Percentiles rank a stretch among this genome's conserved stretches.
phyloP scores from a whole-genome alignment of 345 rosid genomes.

The Lepidium africanum region DNA sequence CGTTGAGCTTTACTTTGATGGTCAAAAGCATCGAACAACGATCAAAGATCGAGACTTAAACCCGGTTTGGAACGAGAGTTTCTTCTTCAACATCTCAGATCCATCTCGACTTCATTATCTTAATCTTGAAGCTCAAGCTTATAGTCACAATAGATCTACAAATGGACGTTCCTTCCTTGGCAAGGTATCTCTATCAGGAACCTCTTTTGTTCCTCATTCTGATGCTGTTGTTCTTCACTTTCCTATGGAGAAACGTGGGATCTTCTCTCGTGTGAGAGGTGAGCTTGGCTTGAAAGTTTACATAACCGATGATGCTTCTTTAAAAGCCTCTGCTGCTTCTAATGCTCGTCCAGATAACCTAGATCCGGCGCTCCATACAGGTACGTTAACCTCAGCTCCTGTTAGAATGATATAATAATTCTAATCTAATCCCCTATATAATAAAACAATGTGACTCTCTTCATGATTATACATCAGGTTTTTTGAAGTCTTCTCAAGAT shows the following conservation, averaged over 20 bases:
- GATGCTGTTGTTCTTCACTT: slow-evolving; percentile 90
- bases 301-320: slow-evolving; percentile 59
- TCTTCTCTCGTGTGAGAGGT: slow-evolving; percentile 89
- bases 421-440: too few species aligned
- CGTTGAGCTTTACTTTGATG: slow-evolving; percentile 85
- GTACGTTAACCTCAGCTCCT: neutral
- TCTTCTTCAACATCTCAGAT: slow-evolving; percentile 87
- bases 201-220: slow-evolving; percentile 73
- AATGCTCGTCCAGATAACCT: slow-evolving; percentile 15
- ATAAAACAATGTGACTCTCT: too few species aligned
- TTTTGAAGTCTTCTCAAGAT: too few species aligned
- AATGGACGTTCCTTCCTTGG: slow-evolving; percentile 86
- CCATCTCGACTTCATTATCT: slow-evolving; percentile 73
- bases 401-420: too few species aligned
- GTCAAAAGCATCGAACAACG: slow-evolving; percentile 77
- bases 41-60: slow-evolving; percentile 81
- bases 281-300: slow-evolving; percentile 90
- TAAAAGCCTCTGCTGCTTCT: slow-evolving; percentile 53
- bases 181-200: slow-evolving; percentile 70
- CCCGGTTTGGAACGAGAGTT: slow-evolving; percentile 97
- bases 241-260: slow-evolving; percentile 81
- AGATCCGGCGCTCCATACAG: slow-evolving; percentile 10
- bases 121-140: slow-evolving; percentile 65
- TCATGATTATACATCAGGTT: too few species aligned
- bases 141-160: slow-evolving; percentile 46